Conservation (phyloP, 257 asterid genomes). For the Plantago ovata region DNA sequence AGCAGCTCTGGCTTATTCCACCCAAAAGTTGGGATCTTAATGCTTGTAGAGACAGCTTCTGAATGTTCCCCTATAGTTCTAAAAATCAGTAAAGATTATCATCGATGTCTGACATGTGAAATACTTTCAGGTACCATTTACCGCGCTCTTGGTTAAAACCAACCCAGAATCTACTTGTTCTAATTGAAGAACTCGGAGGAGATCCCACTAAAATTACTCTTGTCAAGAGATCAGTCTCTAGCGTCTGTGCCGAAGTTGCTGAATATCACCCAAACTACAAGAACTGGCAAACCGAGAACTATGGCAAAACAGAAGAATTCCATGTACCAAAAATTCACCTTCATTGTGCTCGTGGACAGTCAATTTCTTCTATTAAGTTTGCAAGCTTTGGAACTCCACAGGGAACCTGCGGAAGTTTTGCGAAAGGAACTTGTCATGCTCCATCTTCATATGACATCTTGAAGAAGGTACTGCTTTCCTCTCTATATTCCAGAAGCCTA, state of each 20-base stretch:
- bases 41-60: no score
- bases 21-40: no score
- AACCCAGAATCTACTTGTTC: slow-evolving; percentile 64
- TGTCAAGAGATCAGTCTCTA: slow-evolving; percentile 60
- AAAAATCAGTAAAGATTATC: no score
- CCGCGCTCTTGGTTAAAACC: slow-evolving; percentile 89
- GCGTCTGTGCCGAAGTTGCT: slow-evolving; percentile 73
- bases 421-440: slow-evolving; percentile 88
- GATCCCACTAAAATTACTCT: slow-evolving; percentile 67
- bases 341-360: slow-evolving; percentile 51
- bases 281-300: slow-evolving; percentile 78
- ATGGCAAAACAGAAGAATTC: slow-evolving; percentile 51
- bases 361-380: slow-evolving; percentile 74
- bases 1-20: no score
- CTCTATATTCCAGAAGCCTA: neutral
- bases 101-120: no score
- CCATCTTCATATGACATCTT: slow-evolving; percentile 45
- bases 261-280: slow-evolving; percentile 83
- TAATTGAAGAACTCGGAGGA: slow-evolving; percentile 94
- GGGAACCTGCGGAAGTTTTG: slow-evolving; percentile 87
- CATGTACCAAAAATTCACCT: slow-evolving; percentile 68
- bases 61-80: no score
- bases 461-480: slow-evolving; percentile 52
- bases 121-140: slow-evolving; percentile 70
- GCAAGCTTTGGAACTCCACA: slow-evolving; percentile 93